phyloP scores from a whole-genome alignment of 2,329 filamentous ascomycete genomes.

The Aspergillus unguis region DNA sequence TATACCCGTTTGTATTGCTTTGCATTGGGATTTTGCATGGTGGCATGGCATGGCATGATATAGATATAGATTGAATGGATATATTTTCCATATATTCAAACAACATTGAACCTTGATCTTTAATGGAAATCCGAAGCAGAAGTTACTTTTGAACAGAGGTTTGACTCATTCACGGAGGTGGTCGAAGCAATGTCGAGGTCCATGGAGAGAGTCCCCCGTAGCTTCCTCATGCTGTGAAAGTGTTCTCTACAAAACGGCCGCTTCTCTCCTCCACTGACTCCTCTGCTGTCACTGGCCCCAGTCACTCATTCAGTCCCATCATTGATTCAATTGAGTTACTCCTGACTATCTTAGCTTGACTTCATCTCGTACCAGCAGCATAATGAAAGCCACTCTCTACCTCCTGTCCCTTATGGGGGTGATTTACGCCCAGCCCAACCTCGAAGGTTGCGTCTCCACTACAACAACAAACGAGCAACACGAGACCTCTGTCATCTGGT shows the following conservation, averaged over 20 bases:
- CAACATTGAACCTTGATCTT: background rate
- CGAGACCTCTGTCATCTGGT: slow-evolving; percentile 46
- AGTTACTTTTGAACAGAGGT: too few species aligned
- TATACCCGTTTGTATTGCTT: slow-evolving; percentile 13
- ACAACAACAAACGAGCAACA: slow-evolving; percentile 25
- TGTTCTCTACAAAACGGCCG: background rate
- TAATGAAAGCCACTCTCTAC: background rate
- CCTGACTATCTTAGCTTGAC: background rate
- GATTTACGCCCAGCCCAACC: slow-evolving; percentile 23
- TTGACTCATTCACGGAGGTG: too few species aligned
- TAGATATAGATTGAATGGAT: slow-evolving; percentile 7
- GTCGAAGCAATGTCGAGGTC: too few species aligned
- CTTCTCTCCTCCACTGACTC: background rate
- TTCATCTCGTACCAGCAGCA: too few species aligned
- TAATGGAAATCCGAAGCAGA: background rate
- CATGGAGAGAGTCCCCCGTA: background rate
- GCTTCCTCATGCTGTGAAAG: background rate
- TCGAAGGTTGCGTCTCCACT: slow-evolving; percentile 26
- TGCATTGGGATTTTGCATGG: slow-evolving; percentile 3
- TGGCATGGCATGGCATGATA: background rate
- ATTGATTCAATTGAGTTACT: background rate
- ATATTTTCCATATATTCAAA: background rate
- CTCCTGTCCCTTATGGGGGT: background rate
- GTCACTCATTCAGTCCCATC: background rate
- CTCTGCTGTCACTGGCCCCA: background rate